These are phyloP conservation scores for Picocystis sp. DNA, from an alignment of 163 green algal species.

Conservation along the genomic window DNA sequence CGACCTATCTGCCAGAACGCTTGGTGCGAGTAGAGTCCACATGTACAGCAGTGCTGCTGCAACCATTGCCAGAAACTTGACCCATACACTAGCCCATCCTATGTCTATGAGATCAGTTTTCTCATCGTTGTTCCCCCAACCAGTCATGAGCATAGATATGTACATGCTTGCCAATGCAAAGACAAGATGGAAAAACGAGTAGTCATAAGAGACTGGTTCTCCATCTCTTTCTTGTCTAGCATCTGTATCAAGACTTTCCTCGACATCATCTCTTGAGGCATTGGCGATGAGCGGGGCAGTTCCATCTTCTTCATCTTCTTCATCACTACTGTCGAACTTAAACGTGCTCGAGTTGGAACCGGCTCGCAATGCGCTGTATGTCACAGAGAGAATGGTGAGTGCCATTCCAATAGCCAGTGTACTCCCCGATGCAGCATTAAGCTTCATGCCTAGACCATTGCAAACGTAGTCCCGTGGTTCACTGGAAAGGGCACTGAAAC, in stretches of 20 bases:
- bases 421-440: slow-evolving; percentile 50
- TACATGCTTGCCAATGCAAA: slow-evolving; percentile 81
- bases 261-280: too few relatives aligned
- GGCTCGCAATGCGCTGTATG: slow-evolving; percentile 74
- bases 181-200: slow-evolving; percentile 95
- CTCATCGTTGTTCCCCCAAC: slow-evolving; percentile 45
- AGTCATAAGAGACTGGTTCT: slow-evolving; percentile 78
- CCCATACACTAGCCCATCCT: slow-evolving; percentile 82
- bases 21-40: slow-evolving; percentile 82
- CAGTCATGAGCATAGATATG: slow-evolving; percentile 88
- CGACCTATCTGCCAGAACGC: slow-evolving; percentile 56
- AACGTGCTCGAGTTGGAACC: slow-evolving; percentile 65
- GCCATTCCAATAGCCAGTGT: slow-evolving; percentile 66
- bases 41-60: slow-evolving; percentile 61
- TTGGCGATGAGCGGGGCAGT: too few relatives aligned
- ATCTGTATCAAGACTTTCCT: not conserved
- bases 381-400: slow-evolving; percentile 64
- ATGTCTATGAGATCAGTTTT: slow-evolving; percentile 69
- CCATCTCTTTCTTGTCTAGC: slow-evolving; percentile 7
- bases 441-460: slow-evolving; percentile 63
- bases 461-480: slow-evolving; percentile 82
- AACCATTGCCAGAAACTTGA: slow-evolving; percentile 73
- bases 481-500: slow-evolving; percentile 58
- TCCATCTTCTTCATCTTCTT: slow-evolving; percentile 3
- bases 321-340: slow-evolving; percentile 25